phyloP scores from a whole-genome alignment of 108 stramenopile species.

The Cyclotella sp. region DNA sequence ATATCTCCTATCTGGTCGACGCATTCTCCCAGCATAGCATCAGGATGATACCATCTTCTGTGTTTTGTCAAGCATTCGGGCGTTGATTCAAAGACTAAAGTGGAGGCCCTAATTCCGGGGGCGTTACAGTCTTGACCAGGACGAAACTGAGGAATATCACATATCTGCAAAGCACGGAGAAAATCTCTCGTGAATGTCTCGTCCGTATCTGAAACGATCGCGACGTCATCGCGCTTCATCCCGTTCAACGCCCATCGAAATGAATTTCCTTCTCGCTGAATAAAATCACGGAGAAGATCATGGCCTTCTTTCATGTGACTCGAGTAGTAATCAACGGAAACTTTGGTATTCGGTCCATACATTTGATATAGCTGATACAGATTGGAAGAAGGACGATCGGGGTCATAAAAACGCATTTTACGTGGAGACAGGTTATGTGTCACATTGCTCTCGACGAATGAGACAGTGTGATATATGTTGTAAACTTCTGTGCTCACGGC shows the following conservation, averaged over 20 bases:
- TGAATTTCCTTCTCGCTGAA: constrained; percentile 56
- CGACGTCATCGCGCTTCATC: constrained; percentile 63
- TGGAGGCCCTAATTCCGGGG: constrained; percentile 38
- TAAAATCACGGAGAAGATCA: constrained; percentile 27
- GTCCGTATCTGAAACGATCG: constrained; percentile 60
- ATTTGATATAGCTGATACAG: constrained; percentile 31
- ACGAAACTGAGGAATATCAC: constrained; percentile 55
- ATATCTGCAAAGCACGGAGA: constrained; percentile 58
- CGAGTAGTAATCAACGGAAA: constrained; percentile 45
- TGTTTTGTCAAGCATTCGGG: constrained; percentile 50
- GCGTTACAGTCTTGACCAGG: constrained; percentile 21
- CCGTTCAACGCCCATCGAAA: constrained; percentile 63
- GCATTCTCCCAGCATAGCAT: constrained; percentile 62
- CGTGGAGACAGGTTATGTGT: constrained; percentile 49
- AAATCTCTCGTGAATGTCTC: constrained; percentile 67
- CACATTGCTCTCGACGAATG: constrained; percentile 63
- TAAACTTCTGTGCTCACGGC: constrained; percentile 54
- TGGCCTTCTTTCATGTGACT: constrained; percentile 13
- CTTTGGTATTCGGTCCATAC: constrained; percentile 45
- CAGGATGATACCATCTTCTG: constrained; percentile 59
- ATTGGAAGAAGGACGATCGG: constrained; percentile 13
- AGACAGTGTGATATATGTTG: constrained; percentile 55
- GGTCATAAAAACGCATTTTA: constrained; percentile 31
- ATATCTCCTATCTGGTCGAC: constrained; percentile 54
- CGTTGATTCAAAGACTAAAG: constrained; percentile 51